A percentile compares a stretch with the other conserved stretches of the same genome.
Conservation (phyloP, 257 asterid genomes). For the Lycium ferocissimum region DNA sequence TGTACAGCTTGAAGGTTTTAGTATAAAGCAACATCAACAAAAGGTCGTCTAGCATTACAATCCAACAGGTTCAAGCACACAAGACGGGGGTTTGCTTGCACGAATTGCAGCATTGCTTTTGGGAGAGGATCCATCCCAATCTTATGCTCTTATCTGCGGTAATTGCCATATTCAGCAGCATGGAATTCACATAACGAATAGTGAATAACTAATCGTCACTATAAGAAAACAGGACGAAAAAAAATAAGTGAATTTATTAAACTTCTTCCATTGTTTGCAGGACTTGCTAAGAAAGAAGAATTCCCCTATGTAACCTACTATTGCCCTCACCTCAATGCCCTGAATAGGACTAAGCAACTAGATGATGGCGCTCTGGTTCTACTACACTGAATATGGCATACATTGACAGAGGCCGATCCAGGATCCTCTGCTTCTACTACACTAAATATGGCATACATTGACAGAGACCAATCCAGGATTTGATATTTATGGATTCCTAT, state of each 20-base stretch:
- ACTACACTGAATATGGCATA: conserved; percentile 42
- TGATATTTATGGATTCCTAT: too few relatives aligned
- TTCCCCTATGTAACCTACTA: conserved; percentile 73
- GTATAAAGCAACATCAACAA: conserved; percentile 50
- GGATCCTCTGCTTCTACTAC: conserved; percentile 35
- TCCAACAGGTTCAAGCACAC: conserved; percentile 45
- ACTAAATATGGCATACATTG: conserved; percentile 38
- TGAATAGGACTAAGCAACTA: conserved; percentile 60
- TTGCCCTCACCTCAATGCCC: conserved; percentile 85
- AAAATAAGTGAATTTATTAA: neutral
- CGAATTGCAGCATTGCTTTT: conserved; percentile 80
- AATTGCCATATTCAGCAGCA: too few relatives aligned
- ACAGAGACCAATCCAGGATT: too few relatives aligned
- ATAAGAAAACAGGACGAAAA: neutral
- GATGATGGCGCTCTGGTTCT: conserved; percentile 47
- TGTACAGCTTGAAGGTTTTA: conserved; percentile 40
- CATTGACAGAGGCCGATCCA: neutral
- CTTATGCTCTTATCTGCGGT: too few relatives aligned
- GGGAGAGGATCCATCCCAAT: conserved; percentile 63
- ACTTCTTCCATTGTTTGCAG: conserved; percentile 45
- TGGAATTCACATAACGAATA: neutral
- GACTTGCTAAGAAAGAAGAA: conserved; percentile 88
- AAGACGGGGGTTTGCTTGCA: conserved; percentile 74
- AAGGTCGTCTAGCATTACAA: conserved; percentile 66
- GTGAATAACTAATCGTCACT: neutral